Evolutionary conservation across 352 stramenopile genomes (phyloP), one percentile per base, ranked within the genome.

Genomic region (Elongisporangium anandrum): DNA sequence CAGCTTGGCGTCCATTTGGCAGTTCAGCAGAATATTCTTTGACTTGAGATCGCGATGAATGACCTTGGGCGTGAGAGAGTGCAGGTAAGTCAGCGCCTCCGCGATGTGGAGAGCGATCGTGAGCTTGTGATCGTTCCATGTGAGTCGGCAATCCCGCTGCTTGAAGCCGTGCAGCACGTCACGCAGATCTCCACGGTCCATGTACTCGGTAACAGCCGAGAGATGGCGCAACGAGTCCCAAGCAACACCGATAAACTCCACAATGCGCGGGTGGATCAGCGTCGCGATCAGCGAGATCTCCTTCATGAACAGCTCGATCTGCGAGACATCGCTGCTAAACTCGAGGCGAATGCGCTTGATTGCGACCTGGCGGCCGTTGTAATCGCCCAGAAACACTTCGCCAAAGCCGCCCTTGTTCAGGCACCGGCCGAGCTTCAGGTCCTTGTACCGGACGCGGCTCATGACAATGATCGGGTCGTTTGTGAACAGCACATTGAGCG

Each of bases 1-100:
- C 38, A 90, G 61, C 50, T 90, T 90, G 8, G 76, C 76, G 24
- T 85, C 63, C 63, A 81, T 61, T 1, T 77, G 65, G 2, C 61
- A 47, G 52, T 77, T 87, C 17, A 86, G 60, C 53, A 84, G 69
- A 39, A 76, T 71, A 17, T 82, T 69, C 26, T 73, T 79, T 38
- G 67, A 75, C 56, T 79, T 79, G 48, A 79, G 50, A 50, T 79
- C 70, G 6, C 70, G 61, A 50, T 79, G 71, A 24, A 79, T 68
- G 38, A 84, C 65, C 52, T 70, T 72, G 3, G 72, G 75, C 52
- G 57, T 69, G 19, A 78, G 65, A 0, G 73, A 79, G 52, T 88
- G 78, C 38, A 88, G 50, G 23, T 85, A 87, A 12, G 49, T 59
- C 21, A 87, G 60, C 21, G 63, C 78, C 19, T 82, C 60, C 1